Percentiles rank a stretch among this genome's conserved stretches.
These are phyloP conservation scores for Chrysanthemum makinoi DNA, from an alignment of 129 eudicot genomes.

Conservation along the genomic window DNA sequence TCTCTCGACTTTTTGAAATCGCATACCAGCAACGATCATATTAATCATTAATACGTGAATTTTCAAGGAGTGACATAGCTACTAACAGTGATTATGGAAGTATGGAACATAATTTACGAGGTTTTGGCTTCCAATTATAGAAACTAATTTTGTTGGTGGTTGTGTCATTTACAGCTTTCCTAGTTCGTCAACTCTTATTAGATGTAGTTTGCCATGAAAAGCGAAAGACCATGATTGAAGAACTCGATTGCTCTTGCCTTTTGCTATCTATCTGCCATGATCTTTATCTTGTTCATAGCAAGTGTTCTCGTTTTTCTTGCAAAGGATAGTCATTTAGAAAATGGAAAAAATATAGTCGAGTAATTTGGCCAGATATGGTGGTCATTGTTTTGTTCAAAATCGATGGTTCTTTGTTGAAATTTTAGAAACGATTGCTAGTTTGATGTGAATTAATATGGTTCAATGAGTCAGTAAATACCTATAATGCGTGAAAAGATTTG, in stretches of 20 bases:
- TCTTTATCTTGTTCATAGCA: not conserved
- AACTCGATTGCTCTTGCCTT: not conserved
- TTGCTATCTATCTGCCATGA: not conserved
- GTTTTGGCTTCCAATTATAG: not conserved
- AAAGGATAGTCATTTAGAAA: not conserved
- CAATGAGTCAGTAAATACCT: not conserved
- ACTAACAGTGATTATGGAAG: not conserved
- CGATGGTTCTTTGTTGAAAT: not conserved
- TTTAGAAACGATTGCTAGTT: not conserved
- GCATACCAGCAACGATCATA: too few relatives aligned
- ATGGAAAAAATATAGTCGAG: not conserved
- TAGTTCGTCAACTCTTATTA: not conserved
- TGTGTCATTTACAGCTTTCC: not conserved
- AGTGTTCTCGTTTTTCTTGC: not conserved
- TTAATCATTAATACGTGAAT: too few relatives aligned
- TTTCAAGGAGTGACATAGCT: not conserved
- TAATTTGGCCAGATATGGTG: not conserved
- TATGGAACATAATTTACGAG: not conserved
- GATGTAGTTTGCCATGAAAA: conserved; percentile 11
- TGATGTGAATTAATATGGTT: not conserved
- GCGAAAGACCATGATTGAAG: not conserved
- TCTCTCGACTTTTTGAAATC: too few relatives aligned
- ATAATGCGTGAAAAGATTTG: not conserved
- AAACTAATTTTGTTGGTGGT: not conserved
- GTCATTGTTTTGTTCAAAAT: not conserved